Evolutionary conservation across 73 alveolate species (phyloP).

Genomic region (Paramecium pentaurelia): DNA sequence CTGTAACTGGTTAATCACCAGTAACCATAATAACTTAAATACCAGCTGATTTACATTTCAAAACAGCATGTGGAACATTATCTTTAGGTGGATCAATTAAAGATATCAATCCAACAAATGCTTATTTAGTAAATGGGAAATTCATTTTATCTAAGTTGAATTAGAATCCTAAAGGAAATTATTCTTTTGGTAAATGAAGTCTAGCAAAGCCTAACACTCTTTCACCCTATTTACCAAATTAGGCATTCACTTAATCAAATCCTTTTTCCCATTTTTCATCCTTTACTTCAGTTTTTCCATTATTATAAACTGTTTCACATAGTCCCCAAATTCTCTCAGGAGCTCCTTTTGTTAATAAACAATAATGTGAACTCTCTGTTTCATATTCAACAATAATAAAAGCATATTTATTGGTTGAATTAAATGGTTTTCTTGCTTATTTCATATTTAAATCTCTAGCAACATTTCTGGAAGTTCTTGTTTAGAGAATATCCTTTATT

Average conservation of each 20-base stretch:
- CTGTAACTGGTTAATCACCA: constrained; percentile 96
- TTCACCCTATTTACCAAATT: constrained; percentile 79
- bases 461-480: constrained; percentile 51
- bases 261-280: constrained; percentile 59
- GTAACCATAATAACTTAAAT: constrained; percentile 97
- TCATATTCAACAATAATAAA: constrained; percentile 37
- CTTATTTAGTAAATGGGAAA: constrained; percentile 70
- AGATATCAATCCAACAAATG: constrained; percentile 90
- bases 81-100: constrained; percentile 96
- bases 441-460: constrained; percentile 60
- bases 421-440: constrained; percentile 54
- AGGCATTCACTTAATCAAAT: constrained; percentile 67
- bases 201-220: constrained; percentile 88
- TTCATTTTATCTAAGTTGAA: constrained; percentile 69
- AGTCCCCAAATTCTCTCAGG: constrained; percentile 85
- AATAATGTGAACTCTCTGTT: constrained; percentile 40
- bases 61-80: constrained; percentile 82
- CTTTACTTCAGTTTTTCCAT: background rate
- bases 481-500: constrained; percentile 63
- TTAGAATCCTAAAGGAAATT: constrained; percentile 59
- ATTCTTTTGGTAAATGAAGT: constrained; percentile 52
- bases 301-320: constrained; percentile 9
- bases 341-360: constrained; percentile 92
- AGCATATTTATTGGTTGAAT: constrained; percentile 55
- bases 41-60: constrained; percentile 91